Conservation (phyloP, 805 yeast species). For the Ogataea dorogensis region DNA sequence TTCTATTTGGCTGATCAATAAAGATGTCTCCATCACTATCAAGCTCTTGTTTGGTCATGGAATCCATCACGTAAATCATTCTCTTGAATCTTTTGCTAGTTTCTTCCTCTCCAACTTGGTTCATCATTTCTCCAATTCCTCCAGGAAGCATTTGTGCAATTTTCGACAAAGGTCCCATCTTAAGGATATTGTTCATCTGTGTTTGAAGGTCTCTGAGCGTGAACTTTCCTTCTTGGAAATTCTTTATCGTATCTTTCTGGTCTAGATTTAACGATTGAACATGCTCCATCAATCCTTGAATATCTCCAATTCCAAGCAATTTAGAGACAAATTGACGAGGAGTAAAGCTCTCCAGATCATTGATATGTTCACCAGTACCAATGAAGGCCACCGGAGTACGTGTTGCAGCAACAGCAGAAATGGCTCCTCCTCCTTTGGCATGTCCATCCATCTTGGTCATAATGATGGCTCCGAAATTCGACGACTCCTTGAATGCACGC, state of each 20-base stretch:
- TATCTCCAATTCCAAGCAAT: conserved; percentile 91
- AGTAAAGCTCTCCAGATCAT: conserved; percentile 86
- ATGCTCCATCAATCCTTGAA: conserved; percentile 91
- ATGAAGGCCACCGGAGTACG: conserved; percentile 92
- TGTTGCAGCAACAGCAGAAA: conserved; percentile 97
- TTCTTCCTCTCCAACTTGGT: conserved; percentile 89
- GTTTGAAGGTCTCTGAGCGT: conserved; percentile 88
- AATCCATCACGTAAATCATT: conserved; percentile 90
- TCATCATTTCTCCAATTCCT: conserved; percentile 79
- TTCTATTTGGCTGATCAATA: conserved; percentile 76
- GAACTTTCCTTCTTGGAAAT: conserved; percentile 92
- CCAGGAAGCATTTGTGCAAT: conserved; percentile 95
- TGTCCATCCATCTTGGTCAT: conserved; percentile 98
- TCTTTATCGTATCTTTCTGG: conserved; percentile 87
- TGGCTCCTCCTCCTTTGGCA: conserved; percentile 99
- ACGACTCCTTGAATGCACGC: conserved; percentile 86
- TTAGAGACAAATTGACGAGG: conserved; percentile 90
- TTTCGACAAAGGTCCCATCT: conserved; percentile 95
- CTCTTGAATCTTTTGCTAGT: conserved; percentile 78
- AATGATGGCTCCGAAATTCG: conserved; percentile 93
- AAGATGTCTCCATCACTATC: conserved; percentile 86
- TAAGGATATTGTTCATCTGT: conserved; percentile 91
- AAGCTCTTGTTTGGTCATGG: conserved; percentile 90
- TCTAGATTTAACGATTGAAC: conserved; percentile 84
- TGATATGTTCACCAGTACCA: conserved; percentile 98